Evolutionary conservation across 331 rosid species (phyloP).

Genomic region (Stylosanthes scabra): DNA sequence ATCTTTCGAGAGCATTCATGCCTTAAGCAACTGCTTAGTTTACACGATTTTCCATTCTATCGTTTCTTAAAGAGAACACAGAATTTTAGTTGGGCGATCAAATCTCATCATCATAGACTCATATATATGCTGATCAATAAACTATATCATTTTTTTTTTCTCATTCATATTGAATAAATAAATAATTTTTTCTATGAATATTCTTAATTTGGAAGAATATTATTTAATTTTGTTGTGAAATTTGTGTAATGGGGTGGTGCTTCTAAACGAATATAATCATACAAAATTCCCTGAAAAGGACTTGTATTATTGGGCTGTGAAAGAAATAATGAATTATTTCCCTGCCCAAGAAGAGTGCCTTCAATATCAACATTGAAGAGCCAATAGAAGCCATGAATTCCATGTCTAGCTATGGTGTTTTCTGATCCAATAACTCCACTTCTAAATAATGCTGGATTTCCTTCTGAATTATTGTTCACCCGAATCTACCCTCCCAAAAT

Average conservation of each 20-base stretch:
- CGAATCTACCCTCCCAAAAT: constrained; percentile 37
- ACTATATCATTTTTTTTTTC: neutral
- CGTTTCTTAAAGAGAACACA: neutral
- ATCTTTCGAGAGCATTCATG: too few species aligned
- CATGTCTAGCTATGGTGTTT: constrained; percentile 42
- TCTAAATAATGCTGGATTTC: constrained; percentile 30
- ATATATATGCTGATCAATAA: neutral
- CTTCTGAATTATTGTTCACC: constrained; percentile 34
- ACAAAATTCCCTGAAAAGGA: constrained; percentile 37
- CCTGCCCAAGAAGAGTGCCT: constrained; percentile 29
- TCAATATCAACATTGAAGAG: constrained; percentile 30
- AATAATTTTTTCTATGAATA: constrained; percentile 10
- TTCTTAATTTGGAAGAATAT: neutral
- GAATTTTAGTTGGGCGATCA: neutral
- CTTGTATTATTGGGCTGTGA: neutral
- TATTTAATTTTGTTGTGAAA: neutral
- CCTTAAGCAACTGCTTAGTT: too few species aligned
- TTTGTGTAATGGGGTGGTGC: constrained; percentile 26
- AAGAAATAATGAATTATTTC: constrained; percentile 33
- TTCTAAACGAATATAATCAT: constrained; percentile 41
- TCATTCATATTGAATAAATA: constrained; percentile 2
- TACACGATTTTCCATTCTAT: too few species aligned
- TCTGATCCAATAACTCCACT: constrained; percentile 40
- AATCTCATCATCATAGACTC: neutral
- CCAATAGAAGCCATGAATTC: constrained; percentile 42